Evolutionary conservation across 2,329 filamentous ascomycete genomes (phyloP).

Genomic region (Gaeumannomyces tritici): DNA sequence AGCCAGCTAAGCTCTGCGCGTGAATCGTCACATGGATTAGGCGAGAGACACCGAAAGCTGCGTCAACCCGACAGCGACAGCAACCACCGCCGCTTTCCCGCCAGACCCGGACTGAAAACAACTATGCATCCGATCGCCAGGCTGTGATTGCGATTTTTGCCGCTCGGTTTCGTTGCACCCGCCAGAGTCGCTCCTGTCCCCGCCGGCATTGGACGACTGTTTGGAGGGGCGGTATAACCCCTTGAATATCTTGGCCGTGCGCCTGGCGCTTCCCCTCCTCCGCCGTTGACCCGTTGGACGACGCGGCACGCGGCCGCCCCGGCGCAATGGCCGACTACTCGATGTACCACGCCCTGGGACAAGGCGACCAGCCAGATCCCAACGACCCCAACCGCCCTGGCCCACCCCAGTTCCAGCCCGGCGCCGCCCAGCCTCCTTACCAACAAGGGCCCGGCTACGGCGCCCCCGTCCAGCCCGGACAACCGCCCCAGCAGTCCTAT

Average conservation of each 20-base stretch:
- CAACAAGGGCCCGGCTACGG: conserved; percentile 33
- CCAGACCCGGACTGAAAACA: background rate
- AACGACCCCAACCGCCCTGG: conserved; percentile 37
- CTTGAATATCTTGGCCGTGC: background rate
- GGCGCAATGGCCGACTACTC: conserved; percentile 30
- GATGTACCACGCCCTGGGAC: conserved; percentile 41
- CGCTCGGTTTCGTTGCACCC: background rate
- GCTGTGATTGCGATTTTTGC: background rate
- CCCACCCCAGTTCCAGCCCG: conserved; percentile 38
- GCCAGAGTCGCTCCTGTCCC: background rate
- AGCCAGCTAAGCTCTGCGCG: background rate
- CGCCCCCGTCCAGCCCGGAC: conserved; percentile 23
- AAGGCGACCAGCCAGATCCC: conserved; percentile 39
- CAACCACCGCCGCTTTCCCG: too few species aligned
- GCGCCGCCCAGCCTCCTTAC: conserved; percentile 43
- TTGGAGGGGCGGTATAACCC: conserved; percentile 2
- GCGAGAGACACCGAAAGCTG: background rate
- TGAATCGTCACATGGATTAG: background rate
- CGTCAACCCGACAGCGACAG: background rate
- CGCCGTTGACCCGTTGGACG: background rate
- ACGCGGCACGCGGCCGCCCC: background rate
- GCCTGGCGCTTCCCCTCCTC: background rate
- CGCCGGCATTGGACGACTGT: background rate
- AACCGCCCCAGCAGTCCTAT: conserved; percentile 20
- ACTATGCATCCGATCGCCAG: background rate